phyloP scores from a whole-genome alignment of 169 alveolate genomes.

The Cytauxzoon felis region DNA sequence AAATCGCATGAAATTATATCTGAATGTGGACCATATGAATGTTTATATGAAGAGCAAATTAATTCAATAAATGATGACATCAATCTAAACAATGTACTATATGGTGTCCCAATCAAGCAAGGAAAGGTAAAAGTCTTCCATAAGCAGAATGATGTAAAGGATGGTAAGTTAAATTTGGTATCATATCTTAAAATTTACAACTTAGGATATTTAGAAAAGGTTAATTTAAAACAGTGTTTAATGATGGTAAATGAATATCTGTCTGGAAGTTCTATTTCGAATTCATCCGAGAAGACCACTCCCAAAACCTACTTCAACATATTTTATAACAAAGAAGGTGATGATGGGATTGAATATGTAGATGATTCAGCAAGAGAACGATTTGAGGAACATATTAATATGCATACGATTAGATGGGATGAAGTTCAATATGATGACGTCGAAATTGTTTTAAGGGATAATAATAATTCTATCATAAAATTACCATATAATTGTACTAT shows the following conservation, averaged over 20 bases:
- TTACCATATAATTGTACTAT: constrained; percentile 62
- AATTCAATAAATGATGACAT: constrained; percentile 7
- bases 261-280: constrained; percentile 1
- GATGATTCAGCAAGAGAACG: constrained; percentile 54
- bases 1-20: constrained; percentile 36
- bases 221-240: constrained; percentile 14
- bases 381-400: constrained; percentile 36
- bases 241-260: constrained; percentile 36
- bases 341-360: neutral
- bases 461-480: constrained; percentile 32
- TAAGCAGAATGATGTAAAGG: neutral
- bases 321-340: neutral
- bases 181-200: neutral
- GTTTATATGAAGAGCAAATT: constrained; percentile 39
- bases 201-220: neutral
- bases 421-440: constrained; percentile 60
- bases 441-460: constrained; percentile 50
- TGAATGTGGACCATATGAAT: constrained; percentile 55
- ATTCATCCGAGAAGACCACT: neutral
- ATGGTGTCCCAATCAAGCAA: constrained; percentile 23
- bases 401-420: constrained; percentile 59
- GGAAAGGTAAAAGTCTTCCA: constrained; percentile 57
- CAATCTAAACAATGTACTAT: constrained; percentile 11
- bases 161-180: neutral
- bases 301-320: constrained; percentile 19